Percentiles rank a stretch among this genome's conserved stretches.
Evolutionary conservation across 2,329 filamentous ascomycete genomes (phyloP).

Genomic region (Mollisiaceae sp.): DNA sequence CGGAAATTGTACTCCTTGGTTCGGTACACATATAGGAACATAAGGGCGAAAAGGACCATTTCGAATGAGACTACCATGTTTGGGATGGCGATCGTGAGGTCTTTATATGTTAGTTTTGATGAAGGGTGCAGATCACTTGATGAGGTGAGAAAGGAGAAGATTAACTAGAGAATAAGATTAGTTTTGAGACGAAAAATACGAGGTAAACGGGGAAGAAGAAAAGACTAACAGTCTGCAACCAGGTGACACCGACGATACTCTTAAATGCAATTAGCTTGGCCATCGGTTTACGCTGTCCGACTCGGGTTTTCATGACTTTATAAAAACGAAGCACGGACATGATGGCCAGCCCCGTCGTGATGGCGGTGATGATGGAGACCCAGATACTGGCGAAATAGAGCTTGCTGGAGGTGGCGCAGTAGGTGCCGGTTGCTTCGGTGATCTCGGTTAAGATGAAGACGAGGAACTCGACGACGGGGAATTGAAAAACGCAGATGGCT

Average conservation of each 20-base stretch:
- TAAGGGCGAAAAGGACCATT: constrained; percentile 27
- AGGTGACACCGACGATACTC: constrained; percentile 27
- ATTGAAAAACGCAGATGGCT: constrained; percentile 47
- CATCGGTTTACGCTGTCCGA: constrained; percentile 20
- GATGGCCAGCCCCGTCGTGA: constrained; percentile 27
- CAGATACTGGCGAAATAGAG: constrained; percentile 46
- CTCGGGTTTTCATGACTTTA: constrained; percentile 20
- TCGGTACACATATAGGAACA: constrained; percentile 28
- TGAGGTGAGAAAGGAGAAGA: constrained; percentile 31
- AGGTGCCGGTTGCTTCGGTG: constrained; percentile 40
- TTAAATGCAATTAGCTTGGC: constrained; percentile 32
- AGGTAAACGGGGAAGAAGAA: not conserved
- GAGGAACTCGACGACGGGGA: constrained; percentile 43
- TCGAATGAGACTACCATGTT: constrained; percentile 29
- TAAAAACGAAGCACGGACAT: constrained; percentile 29
- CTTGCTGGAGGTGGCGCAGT: constrained; percentile 42
- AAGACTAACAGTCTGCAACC: constrained; percentile 27
- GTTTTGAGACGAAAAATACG: too few relatives aligned
- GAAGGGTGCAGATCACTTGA: constrained; percentile 25
- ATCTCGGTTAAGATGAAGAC: constrained; percentile 40
- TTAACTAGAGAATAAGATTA: not conserved
- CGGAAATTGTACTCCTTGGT: constrained; percentile 19
- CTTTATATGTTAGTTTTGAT: constrained; percentile 26
- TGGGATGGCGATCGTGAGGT: constrained; percentile 28
- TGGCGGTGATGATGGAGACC: constrained; percentile 20